phyloP scores from a whole-genome alignment of 345 rosid genomes.

The Salix caprea region DNA sequence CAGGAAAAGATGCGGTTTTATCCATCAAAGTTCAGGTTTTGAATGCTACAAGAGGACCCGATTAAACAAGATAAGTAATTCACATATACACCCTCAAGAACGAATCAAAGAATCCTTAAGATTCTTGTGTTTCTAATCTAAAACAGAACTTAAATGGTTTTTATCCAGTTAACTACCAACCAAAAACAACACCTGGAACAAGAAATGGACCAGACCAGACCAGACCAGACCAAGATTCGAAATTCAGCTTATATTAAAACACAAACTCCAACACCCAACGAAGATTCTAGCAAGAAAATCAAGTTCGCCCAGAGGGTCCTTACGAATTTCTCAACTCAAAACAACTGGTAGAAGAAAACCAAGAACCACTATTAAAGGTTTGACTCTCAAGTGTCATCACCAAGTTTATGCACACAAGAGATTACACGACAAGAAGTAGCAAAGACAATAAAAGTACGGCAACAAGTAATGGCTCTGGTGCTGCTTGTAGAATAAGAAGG shows the following conservation, averaged over 20 bases:
- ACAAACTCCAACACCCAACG: slow-evolving; percentile 14
- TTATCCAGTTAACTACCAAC: slow-evolving; percentile 28
- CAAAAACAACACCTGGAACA: slow-evolving; percentile 23
- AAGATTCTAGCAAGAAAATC: slow-evolving; percentile 32
- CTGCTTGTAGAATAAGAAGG: slow-evolving; percentile 19
- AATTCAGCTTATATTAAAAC: slow-evolving; percentile 7
- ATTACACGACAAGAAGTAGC: background rate
- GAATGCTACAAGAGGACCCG: slow-evolving; percentile 18
- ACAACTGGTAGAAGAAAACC: background rate
- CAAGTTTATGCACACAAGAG: slow-evolving; percentile 12
- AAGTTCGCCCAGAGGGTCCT: slow-evolving; percentile 10
- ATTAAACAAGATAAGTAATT: slow-evolving; percentile 28
- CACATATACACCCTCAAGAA: slow-evolving; percentile 15
- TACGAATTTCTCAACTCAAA: background rate
- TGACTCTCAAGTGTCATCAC: slow-evolving; percentile 20
- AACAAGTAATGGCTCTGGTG: background rate
- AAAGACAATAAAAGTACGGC: background rate
- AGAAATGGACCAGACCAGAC: slow-evolving; percentile 20
- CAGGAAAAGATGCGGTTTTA: slow-evolving; percentile 34
- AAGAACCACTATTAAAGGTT: slow-evolving; percentile 9
- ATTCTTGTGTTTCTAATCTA: slow-evolving; percentile 16
- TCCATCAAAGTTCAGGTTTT: slow-evolving; percentile 23
- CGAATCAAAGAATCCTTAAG: slow-evolving; percentile 37
- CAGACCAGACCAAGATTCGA: slow-evolving; percentile 25
- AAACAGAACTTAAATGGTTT: background rate